A percentile compares a stretch with the other conserved stretches of the same genome.
phyloP scores from a whole-genome alignment of 306 rosid genomes.

The Quercus mongolica region DNA sequence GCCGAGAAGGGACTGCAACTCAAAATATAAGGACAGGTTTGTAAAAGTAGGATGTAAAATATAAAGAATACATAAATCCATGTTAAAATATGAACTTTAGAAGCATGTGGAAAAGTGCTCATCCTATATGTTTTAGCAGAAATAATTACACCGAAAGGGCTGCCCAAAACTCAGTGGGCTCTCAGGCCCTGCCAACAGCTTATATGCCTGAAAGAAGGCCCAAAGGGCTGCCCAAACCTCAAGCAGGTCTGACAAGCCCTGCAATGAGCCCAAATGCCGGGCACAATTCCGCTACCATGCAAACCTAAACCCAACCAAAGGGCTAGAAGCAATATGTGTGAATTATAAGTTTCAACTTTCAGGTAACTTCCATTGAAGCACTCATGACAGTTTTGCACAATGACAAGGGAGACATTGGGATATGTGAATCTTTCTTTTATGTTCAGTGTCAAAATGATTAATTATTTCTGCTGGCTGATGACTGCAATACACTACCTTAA shows the following conservation, averaged over 20 bases:
- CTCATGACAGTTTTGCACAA: background rate
- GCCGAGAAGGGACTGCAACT: background rate
- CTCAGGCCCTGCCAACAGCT: background rate
- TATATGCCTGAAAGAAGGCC: background rate
- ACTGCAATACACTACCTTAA: background rate
- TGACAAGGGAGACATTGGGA: background rate
- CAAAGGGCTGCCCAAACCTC: background rate
- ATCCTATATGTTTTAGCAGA: background rate
- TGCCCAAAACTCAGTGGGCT: background rate
- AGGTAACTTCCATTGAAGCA: background rate
- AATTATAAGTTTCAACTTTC: background rate
- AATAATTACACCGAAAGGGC: background rate
- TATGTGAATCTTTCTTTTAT: background rate
- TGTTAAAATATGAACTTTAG: background rate
- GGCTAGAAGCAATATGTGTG: background rate
- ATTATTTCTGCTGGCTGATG: background rate
- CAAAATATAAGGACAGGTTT: constrained; percentile 6
- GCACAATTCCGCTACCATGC: background rate
- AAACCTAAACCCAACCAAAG: background rate
- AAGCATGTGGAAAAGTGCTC: background rate
- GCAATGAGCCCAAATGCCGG: background rate
- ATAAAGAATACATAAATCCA: background rate
- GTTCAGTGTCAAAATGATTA: background rate
- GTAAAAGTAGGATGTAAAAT: background rate
- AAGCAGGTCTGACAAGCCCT: background rate